Conservation (phyloP, 108 stramenopile genomes). For the Conticribra guillardii region DNA sequence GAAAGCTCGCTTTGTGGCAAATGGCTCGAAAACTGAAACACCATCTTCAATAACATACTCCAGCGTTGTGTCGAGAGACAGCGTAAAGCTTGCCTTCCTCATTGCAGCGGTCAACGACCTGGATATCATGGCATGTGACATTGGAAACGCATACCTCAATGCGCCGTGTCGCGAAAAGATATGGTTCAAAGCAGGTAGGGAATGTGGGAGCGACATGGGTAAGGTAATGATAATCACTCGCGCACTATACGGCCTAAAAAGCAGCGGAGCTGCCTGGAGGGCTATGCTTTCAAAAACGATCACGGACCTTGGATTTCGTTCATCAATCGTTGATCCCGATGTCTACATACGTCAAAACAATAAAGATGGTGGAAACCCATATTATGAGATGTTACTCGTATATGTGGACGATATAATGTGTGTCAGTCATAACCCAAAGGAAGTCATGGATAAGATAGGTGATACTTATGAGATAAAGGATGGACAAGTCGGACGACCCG, state of each 20-base stretch:
- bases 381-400: no score
- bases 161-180: conserved; percentile 33
- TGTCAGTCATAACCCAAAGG: conserved; percentile 5
- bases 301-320: not conserved
- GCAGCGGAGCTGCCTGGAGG: conserved; percentile 27
- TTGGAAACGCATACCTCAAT: conserved; percentile 46
- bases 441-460: not conserved
- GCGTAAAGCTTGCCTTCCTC: conserved; percentile 39
- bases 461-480: no score
- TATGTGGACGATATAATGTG: not conserved
- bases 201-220: conserved; percentile 41
- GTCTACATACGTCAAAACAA: no score
- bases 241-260: conserved; percentile 56
- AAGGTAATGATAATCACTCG: conserved; percentile 24
- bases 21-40: conserved; percentile 24
- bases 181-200: conserved; percentile 34
- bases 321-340: no score
- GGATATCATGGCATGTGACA: conserved; percentile 23
- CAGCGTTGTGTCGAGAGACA: conserved; percentile 61
- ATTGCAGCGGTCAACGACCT: no score
- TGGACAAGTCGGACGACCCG: conserved; percentile 1
- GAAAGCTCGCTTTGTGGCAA: conserved; percentile 42
- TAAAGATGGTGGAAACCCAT: no score
- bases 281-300: no score
- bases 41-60: conserved; percentile 53